Conservation (phyloP, 129 eudicot genomes). For the Artemisia tridentata region DNA sequence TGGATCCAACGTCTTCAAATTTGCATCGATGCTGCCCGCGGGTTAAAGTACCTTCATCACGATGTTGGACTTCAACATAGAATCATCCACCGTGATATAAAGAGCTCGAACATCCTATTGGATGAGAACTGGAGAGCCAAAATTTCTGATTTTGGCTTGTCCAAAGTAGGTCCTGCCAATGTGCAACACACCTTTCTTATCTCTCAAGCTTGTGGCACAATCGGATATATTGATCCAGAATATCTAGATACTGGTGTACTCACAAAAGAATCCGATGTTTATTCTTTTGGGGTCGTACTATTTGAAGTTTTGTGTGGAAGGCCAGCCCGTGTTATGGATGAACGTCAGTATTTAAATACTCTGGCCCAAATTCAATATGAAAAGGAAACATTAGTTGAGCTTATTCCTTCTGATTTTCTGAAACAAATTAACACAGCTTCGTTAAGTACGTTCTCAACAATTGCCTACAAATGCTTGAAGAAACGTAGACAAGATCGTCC, state of each 20-base stretch:
- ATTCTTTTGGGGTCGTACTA: constrained; percentile 6
- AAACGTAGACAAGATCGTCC: too few species aligned
- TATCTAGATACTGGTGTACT: not conserved
- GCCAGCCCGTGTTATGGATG: not conserved
- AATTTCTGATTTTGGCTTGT: constrained; percentile 15
- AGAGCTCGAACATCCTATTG: not conserved
- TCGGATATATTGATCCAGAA: constrained; percentile 23
- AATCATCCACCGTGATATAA: constrained; percentile 19
- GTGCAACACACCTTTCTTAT: constrained; percentile 2
- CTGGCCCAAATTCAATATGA: too few species aligned
- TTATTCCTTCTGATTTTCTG: too few species aligned
- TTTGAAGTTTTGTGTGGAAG: constrained; percentile 18
- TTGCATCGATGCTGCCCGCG: constrained; percentile 21
- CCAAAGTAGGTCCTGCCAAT: not conserved
- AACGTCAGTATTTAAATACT: too few species aligned
- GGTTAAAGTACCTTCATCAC: constrained; percentile 16
- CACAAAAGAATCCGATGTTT: not conserved
- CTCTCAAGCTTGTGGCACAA: constrained; percentile 17
- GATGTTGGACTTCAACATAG: not conserved
- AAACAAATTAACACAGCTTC: too few species aligned
- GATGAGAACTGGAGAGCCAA: constrained; percentile 17
- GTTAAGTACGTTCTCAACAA: too few species aligned
- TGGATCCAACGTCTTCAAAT: constrained; percentile 31
- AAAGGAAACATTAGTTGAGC: too few species aligned
- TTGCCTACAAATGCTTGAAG: too few species aligned